Evolutionary conservation across 1,284 basidiomycete genomes (phyloP), one percentile per base, ranked within the genome.

Genomic region (Athelia sp.): DNA sequence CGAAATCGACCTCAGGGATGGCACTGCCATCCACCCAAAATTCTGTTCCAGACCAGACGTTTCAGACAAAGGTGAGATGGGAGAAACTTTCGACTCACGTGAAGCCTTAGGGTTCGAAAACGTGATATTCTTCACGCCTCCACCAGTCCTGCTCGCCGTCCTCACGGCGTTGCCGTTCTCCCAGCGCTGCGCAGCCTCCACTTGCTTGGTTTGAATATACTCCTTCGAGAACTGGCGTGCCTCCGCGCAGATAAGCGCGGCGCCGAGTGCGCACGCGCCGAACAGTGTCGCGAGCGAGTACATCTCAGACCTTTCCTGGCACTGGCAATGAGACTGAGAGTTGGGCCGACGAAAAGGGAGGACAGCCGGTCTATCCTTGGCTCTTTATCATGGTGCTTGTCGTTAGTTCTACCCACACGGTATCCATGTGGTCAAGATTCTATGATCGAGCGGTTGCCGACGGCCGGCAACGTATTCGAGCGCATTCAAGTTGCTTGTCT

Each of bases 1-100:
- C 85, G 54, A 82, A 89, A 55, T 82, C 74, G 19, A 89, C 81
- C 50, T 83, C 73, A 1, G 87, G 87, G 46, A 89, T 81, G 18
- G 65, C 68, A 42, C 67, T 72, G 3, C 87, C 86, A 56, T 88
- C 70, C n/a, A 89, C 87, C 57, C 69, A 86, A 62, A 86, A 89
- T 54, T 84, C 86, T 86, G 52, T 10, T n/a, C 24, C 46, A 11
- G 26, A 22, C 15, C 21, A 3, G 35, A 13, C 50, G 48, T 10
- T 34, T n/a, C n/a, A n/a, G n/a, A n/a, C n/a, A n/a, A n/a, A n/a
- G n/a, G n/a, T n/a, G n/a, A n/a, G n/a, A n/a, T n/a, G n/a, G n/a
- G n/a, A n/a, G 8, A 44, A 45, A 17, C 10, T 6, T 34, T 23
- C 3, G 32, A 67, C 75, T 54, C 56, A 82, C 83, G 66, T 19